phyloP scores from a whole-genome alignment of 306 rosid genomes.

The Casuarina glauca region DNA sequence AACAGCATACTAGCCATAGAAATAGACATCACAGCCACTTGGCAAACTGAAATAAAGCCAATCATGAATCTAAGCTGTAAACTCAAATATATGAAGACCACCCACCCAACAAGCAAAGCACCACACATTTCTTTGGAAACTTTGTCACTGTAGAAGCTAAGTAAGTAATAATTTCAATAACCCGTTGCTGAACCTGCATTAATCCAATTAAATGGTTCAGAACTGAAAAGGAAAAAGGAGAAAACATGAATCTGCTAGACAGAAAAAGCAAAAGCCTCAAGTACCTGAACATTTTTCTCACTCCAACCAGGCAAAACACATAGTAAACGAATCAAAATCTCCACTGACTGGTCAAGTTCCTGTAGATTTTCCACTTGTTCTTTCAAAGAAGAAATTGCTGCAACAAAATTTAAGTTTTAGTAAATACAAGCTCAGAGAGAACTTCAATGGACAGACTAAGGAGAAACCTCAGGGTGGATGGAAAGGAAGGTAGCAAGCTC shows the following conservation, averaged over 20 bases:
- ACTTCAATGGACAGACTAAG: conserved; percentile 12
- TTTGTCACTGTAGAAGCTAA: conserved; percentile 71
- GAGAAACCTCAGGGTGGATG: not conserved
- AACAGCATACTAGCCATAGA: not conserved
- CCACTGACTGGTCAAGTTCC: conserved; percentile 64
- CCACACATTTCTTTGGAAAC: conserved; percentile 92
- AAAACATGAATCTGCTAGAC: conserved; percentile 20
- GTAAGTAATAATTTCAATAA: conserved; percentile 71
- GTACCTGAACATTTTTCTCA: conserved; percentile 98
- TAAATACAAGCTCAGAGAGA: conserved; percentile 20
- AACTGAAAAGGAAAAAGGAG: not conserved
- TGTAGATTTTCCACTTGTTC: conserved; percentile 81
- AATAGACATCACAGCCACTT: not conserved
- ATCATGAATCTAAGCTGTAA: conserved; percentile 1
- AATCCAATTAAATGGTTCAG: conserved; percentile 21
- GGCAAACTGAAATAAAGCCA: not conserved
- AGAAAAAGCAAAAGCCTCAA: conserved; percentile 21
- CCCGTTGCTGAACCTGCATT: conserved; percentile 97
- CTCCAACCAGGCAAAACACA: conserved; percentile 96
- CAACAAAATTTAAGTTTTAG: conserved; percentile 34
- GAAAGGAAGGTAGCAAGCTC: not conserved
- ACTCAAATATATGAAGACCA: conserved; percentile 17
- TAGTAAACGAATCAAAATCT: conserved; percentile 77
- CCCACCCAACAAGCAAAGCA: conserved; percentile 89
- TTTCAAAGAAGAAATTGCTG: conserved; percentile 86